Evolutionary conservation across 1,139 yeast species (phyloP).

Genomic region (Meyerozyma guilliermondii): DNA sequence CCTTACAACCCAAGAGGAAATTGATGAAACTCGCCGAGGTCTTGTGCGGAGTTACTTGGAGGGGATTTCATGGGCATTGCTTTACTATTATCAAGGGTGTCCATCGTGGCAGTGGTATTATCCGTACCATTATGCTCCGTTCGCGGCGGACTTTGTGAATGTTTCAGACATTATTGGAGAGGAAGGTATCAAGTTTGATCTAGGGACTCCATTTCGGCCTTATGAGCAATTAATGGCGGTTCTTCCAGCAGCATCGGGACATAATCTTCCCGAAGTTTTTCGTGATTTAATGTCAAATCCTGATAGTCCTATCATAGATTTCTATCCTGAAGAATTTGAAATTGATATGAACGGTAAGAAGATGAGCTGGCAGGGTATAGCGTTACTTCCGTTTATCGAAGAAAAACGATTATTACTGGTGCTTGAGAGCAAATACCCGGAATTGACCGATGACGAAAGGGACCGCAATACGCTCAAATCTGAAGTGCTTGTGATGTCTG

Average conservation of each 20-base stretch:
- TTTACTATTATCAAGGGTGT: conserved; percentile 95
- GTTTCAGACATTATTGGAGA: conserved; percentile 43
- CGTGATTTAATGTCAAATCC: conserved; percentile 78
- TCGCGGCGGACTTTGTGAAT: conserved; percentile 79
- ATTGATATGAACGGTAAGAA: conserved; percentile 95
- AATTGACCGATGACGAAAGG: conserved; percentile 63
- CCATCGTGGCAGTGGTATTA: conserved; percentile 99
- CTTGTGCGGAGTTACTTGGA: conserved; percentile 78
- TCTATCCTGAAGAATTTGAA: conserved; percentile 83
- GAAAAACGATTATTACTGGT: conserved; percentile 65
- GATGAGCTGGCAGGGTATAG: conserved; percentile 94
- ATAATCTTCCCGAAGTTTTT: conserved; percentile 79
- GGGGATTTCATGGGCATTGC: conserved; percentile 92
- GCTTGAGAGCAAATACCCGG: conserved; percentile 60
- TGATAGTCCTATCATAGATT: conserved; percentile 81
- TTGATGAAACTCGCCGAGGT: conserved; percentile 48
- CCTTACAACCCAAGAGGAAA: conserved; percentile 50
- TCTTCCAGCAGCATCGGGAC: conserved; percentile 94
- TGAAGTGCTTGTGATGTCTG: conserved; percentile 59
- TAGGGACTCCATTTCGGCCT: conserved; percentile 84
- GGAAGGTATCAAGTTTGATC: conserved; percentile 55
- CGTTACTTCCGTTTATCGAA: conserved; percentile 85
- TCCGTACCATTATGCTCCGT: conserved; percentile 97
- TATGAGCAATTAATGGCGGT: conserved; percentile 98
- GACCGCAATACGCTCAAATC: conserved; percentile 64